Evolutionary conservation across 1,284 basidiomycete species (phyloP).

Genomic region (Cryptococcus wingfieldii): DNA sequence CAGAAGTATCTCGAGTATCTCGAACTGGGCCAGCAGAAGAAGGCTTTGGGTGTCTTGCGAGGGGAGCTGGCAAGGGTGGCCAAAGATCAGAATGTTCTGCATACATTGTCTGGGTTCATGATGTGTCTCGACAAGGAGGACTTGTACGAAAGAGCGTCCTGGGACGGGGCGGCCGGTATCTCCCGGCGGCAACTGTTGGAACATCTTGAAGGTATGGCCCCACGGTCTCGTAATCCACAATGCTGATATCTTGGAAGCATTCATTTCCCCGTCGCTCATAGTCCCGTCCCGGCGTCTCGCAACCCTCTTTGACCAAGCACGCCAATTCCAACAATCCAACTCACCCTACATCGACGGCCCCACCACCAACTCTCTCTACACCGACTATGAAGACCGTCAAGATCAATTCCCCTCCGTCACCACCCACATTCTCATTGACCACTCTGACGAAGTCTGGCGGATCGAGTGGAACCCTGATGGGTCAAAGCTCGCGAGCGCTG

Average conservation of each 20-base stretch:
- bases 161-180: slow-evolving; percentile 80
- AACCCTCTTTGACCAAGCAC: slow-evolving; percentile 80
- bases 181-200: slow-evolving; percentile 74
- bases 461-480: slow-evolving; percentile 93
- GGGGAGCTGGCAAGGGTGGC: slow-evolving; percentile 78
- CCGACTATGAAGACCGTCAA: slow-evolving; percentile 76
- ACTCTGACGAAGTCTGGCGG: slow-evolving; percentile 92
- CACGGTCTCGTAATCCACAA: not conserved
- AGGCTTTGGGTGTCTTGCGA: slow-evolving; percentile 78
- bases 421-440: slow-evolving; percentile 76
- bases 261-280: slow-evolving; percentile 86
- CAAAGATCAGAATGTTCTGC: slow-evolving; percentile 70
- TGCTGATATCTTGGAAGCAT: slow-evolving; percentile 58
- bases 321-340: slow-evolving; percentile 67
- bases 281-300: slow-evolving; percentile 84
- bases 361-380: slow-evolving; percentile 69
- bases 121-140: slow-evolving; percentile 86
- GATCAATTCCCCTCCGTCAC: slow-evolving; percentile 78
- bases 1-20: slow-evolving; percentile 97
- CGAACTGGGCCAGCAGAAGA: slow-evolving; percentile 73
- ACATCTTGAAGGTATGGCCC: slow-evolving; percentile 70
- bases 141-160: slow-evolving; percentile 70
- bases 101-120: slow-evolving; percentile 78
- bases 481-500: slow-evolving; percentile 74
- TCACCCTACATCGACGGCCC: slow-evolving; percentile 74